These are phyloP conservation scores for Tagetes patula DNA, from an alignment of 129 eudicot species.

Conservation along the genomic window DNA sequence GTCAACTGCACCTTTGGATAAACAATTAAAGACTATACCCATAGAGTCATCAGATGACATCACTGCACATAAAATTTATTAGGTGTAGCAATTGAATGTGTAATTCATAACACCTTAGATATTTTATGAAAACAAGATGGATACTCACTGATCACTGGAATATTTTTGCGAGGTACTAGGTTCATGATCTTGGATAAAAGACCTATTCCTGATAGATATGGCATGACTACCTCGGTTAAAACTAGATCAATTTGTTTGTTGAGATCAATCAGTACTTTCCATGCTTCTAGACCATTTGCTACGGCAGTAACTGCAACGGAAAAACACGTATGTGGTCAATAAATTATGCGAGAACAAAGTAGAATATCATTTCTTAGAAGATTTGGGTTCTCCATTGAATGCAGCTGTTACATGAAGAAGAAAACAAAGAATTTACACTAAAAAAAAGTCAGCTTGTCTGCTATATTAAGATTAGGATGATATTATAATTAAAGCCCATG, in stretches of 20 bases:
- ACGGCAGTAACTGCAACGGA: slow-evolving; percentile 60
- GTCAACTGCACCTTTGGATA: slow-evolving; percentile 82
- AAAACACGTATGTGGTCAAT: slow-evolving; percentile 18
- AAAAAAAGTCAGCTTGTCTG: background rate
- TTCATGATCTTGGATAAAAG: slow-evolving; percentile 60
- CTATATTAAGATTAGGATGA: slow-evolving; percentile 7
- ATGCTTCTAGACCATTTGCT: slow-evolving; percentile 68
- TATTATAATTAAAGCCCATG: background rate
- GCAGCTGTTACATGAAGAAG: background rate
- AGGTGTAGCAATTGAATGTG: slow-evolving; percentile 41
- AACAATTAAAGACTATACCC: slow-evolving; percentile 81
- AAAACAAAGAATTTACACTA: background rate
- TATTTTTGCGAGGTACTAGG: slow-evolving; percentile 54
- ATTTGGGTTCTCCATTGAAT: background rate
- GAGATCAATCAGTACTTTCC: slow-evolving; percentile 60
- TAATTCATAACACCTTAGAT: slow-evolving; percentile 11
- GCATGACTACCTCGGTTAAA: slow-evolving; percentile 69
- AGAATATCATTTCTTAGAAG: slow-evolving; percentile 4
- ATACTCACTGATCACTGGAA: slow-evolving; percentile 71
- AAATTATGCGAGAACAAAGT: background rate
- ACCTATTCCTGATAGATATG: slow-evolving; percentile 60
- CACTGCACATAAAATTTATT: slow-evolving; percentile 63
- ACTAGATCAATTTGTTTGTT: slow-evolving; percentile 61
- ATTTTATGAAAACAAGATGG: background rate
- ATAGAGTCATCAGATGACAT: slow-evolving; percentile 78